Conservation (phyloP, 164 flowering plant species). For the Stephania japonica region DNA sequence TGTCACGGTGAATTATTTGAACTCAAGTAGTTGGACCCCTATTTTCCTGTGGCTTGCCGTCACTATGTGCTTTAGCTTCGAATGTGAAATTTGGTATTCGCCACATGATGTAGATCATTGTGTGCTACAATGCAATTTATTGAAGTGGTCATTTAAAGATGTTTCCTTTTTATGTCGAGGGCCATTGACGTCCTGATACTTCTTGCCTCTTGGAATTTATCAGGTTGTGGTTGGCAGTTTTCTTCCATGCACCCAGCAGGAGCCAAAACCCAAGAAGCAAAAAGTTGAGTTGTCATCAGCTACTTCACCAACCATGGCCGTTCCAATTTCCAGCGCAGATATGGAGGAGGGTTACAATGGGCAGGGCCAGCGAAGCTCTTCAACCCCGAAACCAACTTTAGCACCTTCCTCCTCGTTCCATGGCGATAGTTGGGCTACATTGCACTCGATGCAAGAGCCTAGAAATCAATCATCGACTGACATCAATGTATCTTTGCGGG, state of each 20-base stretch:
- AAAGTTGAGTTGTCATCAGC: constrained; percentile 39
- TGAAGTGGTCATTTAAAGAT: background rate
- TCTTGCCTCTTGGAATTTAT: background rate
- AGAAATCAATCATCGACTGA: constrained; percentile 58
- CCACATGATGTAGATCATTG: background rate
- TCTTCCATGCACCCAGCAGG: constrained; percentile 68
- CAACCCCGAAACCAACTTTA: constrained; percentile 30
- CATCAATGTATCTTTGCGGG: constrained; percentile 60
- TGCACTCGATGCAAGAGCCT: constrained; percentile 46
- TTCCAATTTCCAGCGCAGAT: constrained; percentile 57
- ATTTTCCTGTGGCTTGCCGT: background rate
- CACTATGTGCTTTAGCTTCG: background rate
- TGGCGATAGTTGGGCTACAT: constrained; percentile 62
- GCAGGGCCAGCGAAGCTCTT: constrained; percentile 26
- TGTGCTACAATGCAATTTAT: background rate
- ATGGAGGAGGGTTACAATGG: constrained; percentile 36
- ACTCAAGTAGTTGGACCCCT: no score
- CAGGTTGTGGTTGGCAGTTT: constrained; percentile 98
- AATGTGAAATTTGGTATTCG: background rate
- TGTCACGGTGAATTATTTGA: no score
- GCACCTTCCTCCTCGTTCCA: constrained; percentile 46
- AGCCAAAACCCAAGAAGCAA: constrained; percentile 71
- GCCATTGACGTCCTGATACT: background rate
- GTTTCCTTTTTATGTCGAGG: background rate
- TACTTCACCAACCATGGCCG: constrained; percentile 37